These are phyloP conservation scores for Sugiyamaella americana DNA, from an alignment of 805 yeast species.

Conservation along the genomic window DNA sequence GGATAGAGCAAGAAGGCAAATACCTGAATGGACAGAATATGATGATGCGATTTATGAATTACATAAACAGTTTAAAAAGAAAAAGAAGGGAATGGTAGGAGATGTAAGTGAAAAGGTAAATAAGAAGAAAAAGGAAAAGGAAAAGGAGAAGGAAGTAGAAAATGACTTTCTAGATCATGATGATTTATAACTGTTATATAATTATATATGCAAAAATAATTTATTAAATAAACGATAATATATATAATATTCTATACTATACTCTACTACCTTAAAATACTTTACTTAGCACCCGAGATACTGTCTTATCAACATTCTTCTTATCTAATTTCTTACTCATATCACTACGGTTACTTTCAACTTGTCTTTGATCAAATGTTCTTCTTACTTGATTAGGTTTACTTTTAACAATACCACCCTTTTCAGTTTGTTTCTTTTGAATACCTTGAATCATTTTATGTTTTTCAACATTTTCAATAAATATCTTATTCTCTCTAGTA, in stretches of 20 bases:
- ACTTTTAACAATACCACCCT: slow-evolving; percentile 25
- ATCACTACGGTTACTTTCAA: slow-evolving; percentile 64
- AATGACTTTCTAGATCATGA: slow-evolving; percentile 10
- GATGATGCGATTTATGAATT: slow-evolving; percentile 45
- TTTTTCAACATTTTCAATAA: slow-evolving; percentile 75
- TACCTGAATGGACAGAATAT: slow-evolving; percentile 71
- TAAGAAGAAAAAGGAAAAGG: neutral
- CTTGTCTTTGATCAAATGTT: slow-evolving; percentile 64
- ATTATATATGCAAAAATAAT: slow-evolving; percentile 2
- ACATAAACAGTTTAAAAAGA: slow-evolving; percentile 1
- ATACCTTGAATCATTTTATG: slow-evolving; percentile 75
- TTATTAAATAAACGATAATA: slow-evolving; percentile 5
- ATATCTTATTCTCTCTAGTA: slow-evolving; percentile 76
- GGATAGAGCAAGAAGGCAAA: slow-evolving; percentile 65
- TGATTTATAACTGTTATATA: slow-evolving; percentile 5
- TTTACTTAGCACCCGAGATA: slow-evolving; percentile 21
- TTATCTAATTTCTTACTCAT: slow-evolving; percentile 33
- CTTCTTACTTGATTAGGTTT: slow-evolving; percentile 42
- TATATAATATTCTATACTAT: neutral
- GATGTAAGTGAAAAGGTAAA: too few species aligned
- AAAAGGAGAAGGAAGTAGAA: neutral
- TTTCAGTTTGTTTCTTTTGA: slow-evolving; percentile 41
- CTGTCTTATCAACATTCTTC: slow-evolving; percentile 17
- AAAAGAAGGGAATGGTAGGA: neutral
- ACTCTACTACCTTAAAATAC: slow-evolving; percentile 17